phyloP scores from a whole-genome alignment of 176 grass and related monocot species.

The Lolium multiflorum region DNA sequence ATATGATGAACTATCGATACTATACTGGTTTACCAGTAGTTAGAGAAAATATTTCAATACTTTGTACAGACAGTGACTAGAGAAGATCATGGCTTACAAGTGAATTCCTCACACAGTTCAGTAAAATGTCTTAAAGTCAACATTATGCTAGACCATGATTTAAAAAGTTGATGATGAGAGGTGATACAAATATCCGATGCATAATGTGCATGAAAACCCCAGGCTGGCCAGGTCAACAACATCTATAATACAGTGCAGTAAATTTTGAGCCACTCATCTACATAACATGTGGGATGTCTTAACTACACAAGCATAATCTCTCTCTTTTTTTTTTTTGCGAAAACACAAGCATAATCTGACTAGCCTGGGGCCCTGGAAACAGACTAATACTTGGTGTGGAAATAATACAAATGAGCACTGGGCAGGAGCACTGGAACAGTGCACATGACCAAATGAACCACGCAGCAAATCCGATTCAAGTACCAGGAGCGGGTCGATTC shows the following conservation, averaged over 20 bases:
- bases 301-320: too few species aligned
- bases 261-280: neutral
- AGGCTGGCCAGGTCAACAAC: neutral
- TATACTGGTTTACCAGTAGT: neutral
- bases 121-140: neutral
- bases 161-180: neutral
- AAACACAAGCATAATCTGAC: neutral
- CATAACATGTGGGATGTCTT: neutral
- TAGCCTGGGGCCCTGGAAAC: neutral
- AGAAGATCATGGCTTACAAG: neutral
- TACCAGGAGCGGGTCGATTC: neutral
- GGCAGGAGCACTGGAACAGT: neutral
- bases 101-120: neutral
- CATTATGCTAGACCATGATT: neutral
- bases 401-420: neutral
- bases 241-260: neutral
- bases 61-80: neutral
- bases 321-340: too few species aligned
- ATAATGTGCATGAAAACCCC: neutral
- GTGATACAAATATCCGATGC: neutral
- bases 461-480: neutral
- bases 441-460: neutral
- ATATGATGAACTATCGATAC: neutral
- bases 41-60: constrained; percentile 9
- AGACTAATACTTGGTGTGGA: neutral